Evolutionary conservation across 306 rosid genomes (phyloP).

Genomic region (Canavalia gladiata): DNA sequence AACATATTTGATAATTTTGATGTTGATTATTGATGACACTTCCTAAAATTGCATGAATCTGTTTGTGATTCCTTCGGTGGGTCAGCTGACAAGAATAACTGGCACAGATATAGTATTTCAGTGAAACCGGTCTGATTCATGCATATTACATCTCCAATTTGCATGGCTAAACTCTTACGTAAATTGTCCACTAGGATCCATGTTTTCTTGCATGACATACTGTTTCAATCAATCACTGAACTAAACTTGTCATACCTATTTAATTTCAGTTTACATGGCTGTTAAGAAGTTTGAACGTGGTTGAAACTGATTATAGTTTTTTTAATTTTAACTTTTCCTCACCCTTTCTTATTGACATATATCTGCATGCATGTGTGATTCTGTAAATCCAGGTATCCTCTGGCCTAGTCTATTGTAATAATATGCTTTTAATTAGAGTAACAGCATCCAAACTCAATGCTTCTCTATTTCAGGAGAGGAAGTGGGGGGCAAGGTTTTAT

Average conservation of each 20-base stretch:
- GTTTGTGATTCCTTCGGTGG: slow-evolving; percentile 2
- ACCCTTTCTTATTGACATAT: neutral
- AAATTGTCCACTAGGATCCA: slow-evolving; percentile 2
- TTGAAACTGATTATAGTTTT: slow-evolving; percentile 21
- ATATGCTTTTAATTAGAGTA: slow-evolving; percentile 18
- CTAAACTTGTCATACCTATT: slow-evolving; percentile 1
- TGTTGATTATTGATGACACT: neutral
- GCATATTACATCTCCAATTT: neutral
- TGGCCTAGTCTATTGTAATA: slow-evolving; percentile 36
- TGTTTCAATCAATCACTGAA: neutral
- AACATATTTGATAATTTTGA: neutral
- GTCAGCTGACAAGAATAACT: neutral
- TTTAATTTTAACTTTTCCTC: neutral
- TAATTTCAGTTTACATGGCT: slow-evolving; percentile 29
- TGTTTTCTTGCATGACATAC: neutral
- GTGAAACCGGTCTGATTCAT: neutral
- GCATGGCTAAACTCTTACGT: neutral
- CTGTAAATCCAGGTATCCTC: neutral
- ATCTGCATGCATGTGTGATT: neutral
- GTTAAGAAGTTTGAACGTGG: neutral
- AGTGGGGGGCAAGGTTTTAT: slow-evolving; percentile 94
- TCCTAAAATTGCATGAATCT: slow-evolving; percentile 14
- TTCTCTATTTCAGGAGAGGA: slow-evolving; percentile 79
- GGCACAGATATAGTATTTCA: slow-evolving; percentile 9
- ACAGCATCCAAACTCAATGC: slow-evolving; percentile 33